Conservation (phyloP, 768 basidiomycete genomes). For the Rhodosporidiobolus sp. region DNA sequence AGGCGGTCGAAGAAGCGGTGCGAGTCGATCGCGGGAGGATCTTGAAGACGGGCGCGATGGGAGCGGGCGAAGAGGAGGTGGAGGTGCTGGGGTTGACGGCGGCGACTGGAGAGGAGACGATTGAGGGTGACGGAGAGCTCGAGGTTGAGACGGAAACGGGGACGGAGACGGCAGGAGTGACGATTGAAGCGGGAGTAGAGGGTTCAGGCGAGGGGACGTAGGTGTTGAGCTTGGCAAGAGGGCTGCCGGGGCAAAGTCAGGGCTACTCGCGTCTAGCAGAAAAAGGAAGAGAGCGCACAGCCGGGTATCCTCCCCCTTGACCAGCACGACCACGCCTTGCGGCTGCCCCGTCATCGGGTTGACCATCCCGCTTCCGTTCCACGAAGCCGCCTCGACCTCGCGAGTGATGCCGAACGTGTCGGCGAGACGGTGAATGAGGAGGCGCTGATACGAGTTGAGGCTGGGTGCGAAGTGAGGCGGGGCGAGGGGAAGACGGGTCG, state of each 20-base stretch:
- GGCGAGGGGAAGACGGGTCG: conserved; percentile 30
- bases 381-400: conserved; percentile 38
- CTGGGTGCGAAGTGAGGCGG: conserved; percentile 34
- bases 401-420: conserved; percentile 42
- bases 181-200: not conserved
- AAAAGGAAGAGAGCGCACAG: conserved; percentile 1
- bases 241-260: conserved; percentile 2
- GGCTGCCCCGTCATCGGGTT: conserved; percentile 30
- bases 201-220: conserved; percentile 17
- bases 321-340: conserved; percentile 34
- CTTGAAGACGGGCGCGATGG: conserved; percentile 18
- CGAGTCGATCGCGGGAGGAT: conserved; percentile 31
- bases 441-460: conserved; percentile 44
- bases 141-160: not conserved
- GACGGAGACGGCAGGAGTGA: not conserved
- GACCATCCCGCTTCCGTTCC: conserved; percentile 21
- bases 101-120: conserved; percentile 9
- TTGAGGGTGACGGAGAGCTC: not conserved
- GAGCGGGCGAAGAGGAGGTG: not conserved
- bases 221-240: conserved; percentile 10
- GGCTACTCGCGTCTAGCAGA: no score
- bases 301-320: conserved; percentile 22
- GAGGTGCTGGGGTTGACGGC: not conserved
- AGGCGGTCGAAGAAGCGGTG: conserved; percentile 21
- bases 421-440: conserved; percentile 43